Evolutionary conservation across 257 asterid species (phyloP).

Genomic region (Datura wrightii): DNA sequence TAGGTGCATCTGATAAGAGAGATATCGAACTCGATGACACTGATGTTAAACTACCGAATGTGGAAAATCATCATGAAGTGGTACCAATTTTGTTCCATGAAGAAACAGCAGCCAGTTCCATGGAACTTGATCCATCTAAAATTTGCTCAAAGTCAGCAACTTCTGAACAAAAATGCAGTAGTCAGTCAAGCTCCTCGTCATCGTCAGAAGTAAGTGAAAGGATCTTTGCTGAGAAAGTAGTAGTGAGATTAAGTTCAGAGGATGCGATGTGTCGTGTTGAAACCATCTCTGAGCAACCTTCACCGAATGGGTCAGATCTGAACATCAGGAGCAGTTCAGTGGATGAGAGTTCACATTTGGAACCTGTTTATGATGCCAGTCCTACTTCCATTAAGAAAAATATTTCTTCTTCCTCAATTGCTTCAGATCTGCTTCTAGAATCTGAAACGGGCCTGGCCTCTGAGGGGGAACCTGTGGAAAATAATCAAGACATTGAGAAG

Average conservation of each 20-base stretch:
- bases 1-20: conserved; percentile 45
- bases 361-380: conserved; percentile 35
- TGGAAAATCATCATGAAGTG: conserved; percentile 24
- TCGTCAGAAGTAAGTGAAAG: conserved; percentile 60
- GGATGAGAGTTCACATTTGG: conserved; percentile 31
- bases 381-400: conserved; percentile 35
- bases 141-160: conserved; percentile 33
- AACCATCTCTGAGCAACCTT: conserved; percentile 42
- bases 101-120: conserved; percentile 15
- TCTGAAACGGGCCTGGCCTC: conserved; percentile 44
- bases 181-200: conserved; percentile 67
- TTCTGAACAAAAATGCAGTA: conserved; percentile 36
- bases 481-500: conserved; percentile 39
- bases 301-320: conserved; percentile 43
- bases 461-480: conserved; percentile 45
- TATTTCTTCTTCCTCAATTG: conserved; percentile 54
- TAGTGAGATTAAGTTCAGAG: conserved; percentile 42
- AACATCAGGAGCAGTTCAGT: conserved; percentile 34
- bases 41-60: conserved; percentile 33
- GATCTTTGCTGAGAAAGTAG: conserved; percentile 45
- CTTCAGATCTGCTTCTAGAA: conserved; percentile 55
- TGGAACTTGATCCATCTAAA: conserved; percentile 28
- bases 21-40: conserved; percentile 37
- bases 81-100: conserved; percentile 31
- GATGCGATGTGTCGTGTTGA: conserved; percentile 39